A percentile compares a stretch with the other conserved stretches of the same genome.
These are phyloP conservation scores for Sclerotinia subarctica DNA, from an alignment of 2,329 filamentous ascomycete species.

Conservation along the genomic window DNA sequence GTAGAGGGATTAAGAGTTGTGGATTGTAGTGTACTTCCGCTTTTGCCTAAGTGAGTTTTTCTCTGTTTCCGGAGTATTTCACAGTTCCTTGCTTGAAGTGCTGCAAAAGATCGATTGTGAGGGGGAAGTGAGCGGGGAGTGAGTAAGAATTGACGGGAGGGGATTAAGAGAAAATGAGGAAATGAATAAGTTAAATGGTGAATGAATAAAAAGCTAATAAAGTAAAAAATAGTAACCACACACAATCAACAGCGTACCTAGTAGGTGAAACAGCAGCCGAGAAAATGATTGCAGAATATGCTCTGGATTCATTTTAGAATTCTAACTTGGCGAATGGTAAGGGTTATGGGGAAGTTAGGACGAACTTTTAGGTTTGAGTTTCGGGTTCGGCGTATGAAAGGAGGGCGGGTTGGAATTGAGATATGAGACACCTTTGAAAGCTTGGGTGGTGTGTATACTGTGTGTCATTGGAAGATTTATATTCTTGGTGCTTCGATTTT, in stretches of 20 bases:
- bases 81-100: no score
- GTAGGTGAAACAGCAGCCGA: slow-evolving; percentile 52
- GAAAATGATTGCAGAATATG: slow-evolving; percentile 47
- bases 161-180: neutral
- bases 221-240: slow-evolving; percentile 45
- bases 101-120: no score
- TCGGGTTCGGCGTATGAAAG: neutral
- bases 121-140: no score
- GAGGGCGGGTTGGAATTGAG: neutral
- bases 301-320: neutral
- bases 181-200: neutral
- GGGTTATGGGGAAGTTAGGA: neutral
- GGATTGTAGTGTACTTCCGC: slow-evolving; percentile 51
- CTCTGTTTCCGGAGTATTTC: fast-evolving
- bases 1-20: slow-evolving; percentile 49
- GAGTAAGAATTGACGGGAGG: no score
- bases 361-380: neutral
- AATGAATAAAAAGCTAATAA: neutral
- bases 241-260: slow-evolving; percentile 53
- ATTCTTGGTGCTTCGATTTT: neutral
- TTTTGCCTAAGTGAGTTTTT: slow-evolving; percentile 46
- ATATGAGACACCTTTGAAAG: neutral
- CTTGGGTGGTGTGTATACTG: neutral
- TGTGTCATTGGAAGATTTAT: no score
- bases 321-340: neutral